Base-by-base conservation (phyloP, 768 basidiomycete species). In the Boletus tylopilopsis region DNA sequence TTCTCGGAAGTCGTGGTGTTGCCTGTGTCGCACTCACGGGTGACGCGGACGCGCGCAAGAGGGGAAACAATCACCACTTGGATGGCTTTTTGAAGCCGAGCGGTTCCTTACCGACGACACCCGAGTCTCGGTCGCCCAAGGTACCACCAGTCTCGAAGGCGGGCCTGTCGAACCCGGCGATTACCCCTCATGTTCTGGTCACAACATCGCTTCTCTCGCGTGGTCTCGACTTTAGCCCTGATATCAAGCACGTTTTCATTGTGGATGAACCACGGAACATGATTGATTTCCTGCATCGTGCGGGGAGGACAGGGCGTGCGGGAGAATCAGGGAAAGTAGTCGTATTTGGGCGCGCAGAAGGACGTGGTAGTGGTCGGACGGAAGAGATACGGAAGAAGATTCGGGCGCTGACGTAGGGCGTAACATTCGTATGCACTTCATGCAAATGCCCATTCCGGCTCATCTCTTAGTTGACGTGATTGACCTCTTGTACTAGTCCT, bases 191-290 rank as follows among this genome's bases (percentile, higher is more conserved):
- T 47, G 84, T 94, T 33, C 74, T 96, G 59, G 76, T 95, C 47
- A 94, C 94, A 29, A 96, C 94, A 0, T 94, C 92, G 6, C 75
- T 96, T 29, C 82, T 96, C 23, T 92, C 91, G 10, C 81, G 94
- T 18, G 94, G 94, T 2, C 78, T 95, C 2, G 94, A 96, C 66
- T 96, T 96, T 60, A 73, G 82, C 13, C 84, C 90, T 0, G 71
- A 72, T 5, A 81, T 95, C 57, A 76, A 78, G 53, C 83, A 94
- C 59, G 87, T 95, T 3, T 86, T 96, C 65, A 85, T 95, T 55
- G 76, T 90, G 21, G 94, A 95, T 57, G 82, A 88, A 61, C 93
- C 94, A 18, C 73, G 87, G 56, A 94, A 92, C 64, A 88, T 87
- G 76, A 78, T 94, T 33, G 94, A 96, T 66, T 94, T 95, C 64